Percentiles rank a stretch among this genome's conserved stretches.
phyloP scores from a whole-genome alignment of 1,139 yeast genomes.

The Blastobotrys proliferans region DNA sequence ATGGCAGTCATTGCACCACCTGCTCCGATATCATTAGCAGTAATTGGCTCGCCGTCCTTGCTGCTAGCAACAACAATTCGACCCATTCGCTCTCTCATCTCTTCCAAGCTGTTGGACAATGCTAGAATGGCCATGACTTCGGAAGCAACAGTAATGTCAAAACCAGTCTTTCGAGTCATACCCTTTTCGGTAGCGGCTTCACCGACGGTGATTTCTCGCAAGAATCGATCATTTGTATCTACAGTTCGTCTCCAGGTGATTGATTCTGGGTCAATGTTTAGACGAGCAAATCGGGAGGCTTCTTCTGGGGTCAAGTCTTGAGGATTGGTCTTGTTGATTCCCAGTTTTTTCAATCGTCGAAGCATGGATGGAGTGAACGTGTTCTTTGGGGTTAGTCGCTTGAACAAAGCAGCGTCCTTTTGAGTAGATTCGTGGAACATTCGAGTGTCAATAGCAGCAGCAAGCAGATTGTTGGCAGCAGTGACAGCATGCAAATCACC shows the following conservation, averaged over 20 bases:
- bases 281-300: slow-evolving; percentile 67
- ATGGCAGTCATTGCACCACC: slow-evolving; percentile 97
- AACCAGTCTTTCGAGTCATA: slow-evolving; percentile 81
- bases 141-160: slow-evolving; percentile 94
- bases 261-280: slow-evolving; percentile 89
- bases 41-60: slow-evolving; percentile 78
- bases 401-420: slow-evolving; percentile 80
- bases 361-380: slow-evolving; percentile 83
- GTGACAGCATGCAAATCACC: slow-evolving; percentile 98
- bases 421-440: slow-evolving; percentile 97
- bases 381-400: slow-evolving; percentile 85
- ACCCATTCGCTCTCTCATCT: slow-evolving; percentile 88
- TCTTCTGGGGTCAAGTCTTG: slow-evolving; percentile 80
- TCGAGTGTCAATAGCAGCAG: slow-evolving; percentile 97
- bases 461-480: slow-evolving; percentile 90
- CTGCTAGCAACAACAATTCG: slow-evolving; percentile 86
- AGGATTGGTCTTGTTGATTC: slow-evolving; percentile 77
- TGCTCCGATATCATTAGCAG: slow-evolving; percentile 94
- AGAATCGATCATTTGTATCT: slow-evolving; percentile 90
- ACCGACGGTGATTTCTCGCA: slow-evolving; percentile 89
- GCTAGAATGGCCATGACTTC: slow-evolving; percentile 98
- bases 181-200: slow-evolving; percentile 96
- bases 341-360: slow-evolving; percentile 72
- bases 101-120: slow-evolving; percentile 73
- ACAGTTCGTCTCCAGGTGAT: slow-evolving; percentile 97